Conservation (phyloP, 2,329 filamentous ascomycete genomes). For the Exophiala lecanii-corni region DNA sequence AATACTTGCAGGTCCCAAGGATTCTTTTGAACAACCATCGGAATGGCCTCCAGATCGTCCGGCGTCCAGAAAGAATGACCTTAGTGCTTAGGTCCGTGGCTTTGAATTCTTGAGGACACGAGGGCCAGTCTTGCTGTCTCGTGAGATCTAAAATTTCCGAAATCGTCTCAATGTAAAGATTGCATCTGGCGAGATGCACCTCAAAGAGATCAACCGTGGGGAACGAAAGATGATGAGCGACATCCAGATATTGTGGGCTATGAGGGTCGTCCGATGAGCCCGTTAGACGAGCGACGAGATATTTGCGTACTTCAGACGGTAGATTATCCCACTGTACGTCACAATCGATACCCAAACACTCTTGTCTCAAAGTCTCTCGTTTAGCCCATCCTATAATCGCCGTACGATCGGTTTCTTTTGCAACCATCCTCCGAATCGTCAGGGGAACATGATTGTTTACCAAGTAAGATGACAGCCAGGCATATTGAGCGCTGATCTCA, state of each 20-base stretch:
- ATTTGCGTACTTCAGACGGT: conserved; percentile 42
- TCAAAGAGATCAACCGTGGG: conserved; percentile 30
- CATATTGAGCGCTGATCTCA: conserved; percentile 36
- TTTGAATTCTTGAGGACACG: not conserved
- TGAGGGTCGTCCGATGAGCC: conserved; percentile 40
- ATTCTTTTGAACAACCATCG: not conserved
- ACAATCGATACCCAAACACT: conserved; percentile 47
- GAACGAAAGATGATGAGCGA: conserved; percentile 14
- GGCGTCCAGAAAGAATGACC: not conserved
- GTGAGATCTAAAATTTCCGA: not conserved
- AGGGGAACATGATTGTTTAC: conserved; percentile 28
- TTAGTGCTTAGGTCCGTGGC: not conserved
- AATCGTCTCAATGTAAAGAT: conserved; percentile 32
- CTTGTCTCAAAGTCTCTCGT: conserved; percentile 43
- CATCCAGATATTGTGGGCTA: not conserved
- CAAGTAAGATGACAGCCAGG: conserved; percentile 32
- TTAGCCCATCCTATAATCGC: conserved; percentile 39
- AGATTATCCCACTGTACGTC: conserved; percentile 51
- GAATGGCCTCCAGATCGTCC: too few relatives aligned
- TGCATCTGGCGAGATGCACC: conserved; percentile 45
- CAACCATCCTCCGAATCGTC: conserved; percentile 25
- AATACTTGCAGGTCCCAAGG: conserved; percentile 38
- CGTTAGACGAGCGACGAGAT: conserved; percentile 44
- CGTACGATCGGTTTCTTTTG: conserved; percentile 34
- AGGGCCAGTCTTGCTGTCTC: not conserved